Evolutionary conservation across 768 basidiomycete species (phyloP), one percentile per base, ranked within the genome.

Genomic region (Mycena maculata): DNA sequence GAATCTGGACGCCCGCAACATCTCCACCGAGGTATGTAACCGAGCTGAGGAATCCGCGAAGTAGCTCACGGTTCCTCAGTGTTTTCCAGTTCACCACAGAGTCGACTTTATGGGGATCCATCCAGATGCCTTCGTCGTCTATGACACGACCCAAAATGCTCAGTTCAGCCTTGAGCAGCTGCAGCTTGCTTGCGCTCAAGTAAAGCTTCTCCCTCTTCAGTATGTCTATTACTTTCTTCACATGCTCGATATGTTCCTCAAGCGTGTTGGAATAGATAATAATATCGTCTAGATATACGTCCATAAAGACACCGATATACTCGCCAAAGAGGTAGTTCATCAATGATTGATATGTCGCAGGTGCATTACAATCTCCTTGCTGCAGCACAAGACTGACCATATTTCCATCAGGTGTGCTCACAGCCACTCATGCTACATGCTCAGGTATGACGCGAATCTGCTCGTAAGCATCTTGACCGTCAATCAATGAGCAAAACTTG

Each of bases 101-200:
- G 36, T 60, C 59, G 15, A 60, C 59, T 48, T 72, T 75, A 72
- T 18, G 65, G 1, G 0, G 78, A 70, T 0, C 67, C 42, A 39
- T 80, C 72, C 0, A 80, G 75, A 55, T 74, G 30, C 12, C 59
- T 16, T 39, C n/a, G 10, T 77, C 68, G 22, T 77, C 73, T 4
- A 82, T 55, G 0, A 82, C 52, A 0, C 73, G 67, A 1, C 80
- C 80, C 0, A 82, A 60, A 18, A 77, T 36, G 22, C 75, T 76
- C 47, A 77, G n/a, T 33, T 73, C 68, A 77, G 47, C 15, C 6
- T 48, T 48, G 4, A 48, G 27, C 8, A 48, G 13, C 47, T 48
- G 47, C 13, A 48, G 71, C 47, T 82, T 81, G 0, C 47, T 11
- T 0, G 67, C 52, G 38, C 75, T 76, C 0, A 81, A 63, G 72